Evolutionary conservation across 2,329 filamentous ascomycete genomes (phyloP).

Genomic region (Phialemonium atrogriseum): DNA sequence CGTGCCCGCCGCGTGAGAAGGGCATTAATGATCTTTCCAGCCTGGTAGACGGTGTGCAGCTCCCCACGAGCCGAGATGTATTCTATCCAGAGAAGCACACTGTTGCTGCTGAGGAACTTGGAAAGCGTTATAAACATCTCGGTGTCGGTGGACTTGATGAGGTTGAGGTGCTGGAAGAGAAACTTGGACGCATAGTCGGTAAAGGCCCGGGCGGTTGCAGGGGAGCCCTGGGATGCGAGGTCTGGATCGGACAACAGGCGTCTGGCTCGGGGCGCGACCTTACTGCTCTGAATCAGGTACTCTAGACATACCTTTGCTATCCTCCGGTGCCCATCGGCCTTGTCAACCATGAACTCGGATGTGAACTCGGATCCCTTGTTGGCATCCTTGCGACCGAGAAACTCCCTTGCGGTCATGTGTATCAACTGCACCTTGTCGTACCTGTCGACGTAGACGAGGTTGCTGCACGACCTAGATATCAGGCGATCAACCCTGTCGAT

Average conservation of each 20-base stretch:
- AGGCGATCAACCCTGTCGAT: slow-evolving; percentile 14
- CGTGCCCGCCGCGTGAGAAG: slow-evolving; percentile 7
- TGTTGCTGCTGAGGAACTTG: slow-evolving; percentile 10
- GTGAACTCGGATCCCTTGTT: too few relatives aligned
- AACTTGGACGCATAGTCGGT: slow-evolving; percentile 13
- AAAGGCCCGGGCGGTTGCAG: slow-evolving; percentile 1
- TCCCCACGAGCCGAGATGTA: slow-evolving; percentile 7
- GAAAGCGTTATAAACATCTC: slow-evolving; percentile 10
- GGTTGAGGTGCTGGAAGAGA: slow-evolving; percentile 15
- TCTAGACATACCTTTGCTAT: slow-evolving; percentile 18
- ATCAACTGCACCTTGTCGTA: slow-evolving; percentile 16
- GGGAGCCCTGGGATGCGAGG: too few relatives aligned
- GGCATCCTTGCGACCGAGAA: slow-evolving; percentile 10
- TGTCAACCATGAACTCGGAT: slow-evolving; percentile 17
- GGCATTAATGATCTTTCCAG: slow-evolving; percentile 12
- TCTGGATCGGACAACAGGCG: too few relatives aligned
- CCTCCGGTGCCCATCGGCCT: slow-evolving; percentile 11
- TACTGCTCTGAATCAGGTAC: slow-evolving; percentile 9
- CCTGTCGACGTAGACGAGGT: slow-evolving; percentile 18
- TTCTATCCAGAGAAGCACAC: slow-evolving; percentile 16
- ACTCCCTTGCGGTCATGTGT: slow-evolving; percentile 20
- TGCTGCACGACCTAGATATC: slow-evolving; percentile 17
- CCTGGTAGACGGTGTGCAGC: slow-evolving; percentile 13
- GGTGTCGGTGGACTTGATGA: slow-evolving; percentile 7
- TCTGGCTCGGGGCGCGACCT: background rate